Base-by-base conservation (phyloP, 2,329 filamentous ascomycete genomes). In the Exophiala spinifera region DNA sequence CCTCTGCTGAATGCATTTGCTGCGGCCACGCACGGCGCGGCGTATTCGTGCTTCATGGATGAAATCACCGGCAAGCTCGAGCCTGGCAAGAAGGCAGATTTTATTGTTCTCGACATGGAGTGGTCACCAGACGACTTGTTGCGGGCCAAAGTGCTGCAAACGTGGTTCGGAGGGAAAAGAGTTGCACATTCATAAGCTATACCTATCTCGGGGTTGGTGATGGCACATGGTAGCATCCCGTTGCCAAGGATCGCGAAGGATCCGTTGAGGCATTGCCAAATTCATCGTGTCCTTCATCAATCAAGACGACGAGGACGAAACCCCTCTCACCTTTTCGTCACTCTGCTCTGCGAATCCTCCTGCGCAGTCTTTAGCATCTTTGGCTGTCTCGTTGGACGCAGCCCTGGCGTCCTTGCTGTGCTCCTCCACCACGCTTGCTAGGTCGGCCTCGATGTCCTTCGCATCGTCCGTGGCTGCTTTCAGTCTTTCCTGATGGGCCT, bases 11-110 rank as follows among this genome's bases (percentile, higher is more conserved):
- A 73, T 49, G 76, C 76, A 4, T 66, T 78, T 13, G 66, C 64
- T 31, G 76, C 72, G 28, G 74, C 74, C 15, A 76, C 75, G 1
- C 56, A 58, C 10, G 76, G 76, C 0, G 73, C 72, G 8, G 76
- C 77, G 5, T 77, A 74, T 62, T 72, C 73, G 0, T 74, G 72
- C 17, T 77, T 74, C 61, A 70, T 70, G 1, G 66, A 73, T 13
- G 57, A 65, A 14, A 55, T 64, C 0, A 72, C 73, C 10, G 73
- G 72, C 2, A 73, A 67, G 44, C 45, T 75, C 15, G 70, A 73
- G 50, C 58, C 70, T 4, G 72, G 71, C 1, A 75, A 74, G 63
- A 74, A 73, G 53, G 72, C 72, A 0, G 72, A 76, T 52, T 67
- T 76, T 36, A 71, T 74, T 1, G 66, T 61, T 33, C 57, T 69